These are phyloP conservation scores for Hyaloraphidium curvatum DNA, from an alignment of 192 early-diverging fungal species.

Conservation along the genomic window DNA sequence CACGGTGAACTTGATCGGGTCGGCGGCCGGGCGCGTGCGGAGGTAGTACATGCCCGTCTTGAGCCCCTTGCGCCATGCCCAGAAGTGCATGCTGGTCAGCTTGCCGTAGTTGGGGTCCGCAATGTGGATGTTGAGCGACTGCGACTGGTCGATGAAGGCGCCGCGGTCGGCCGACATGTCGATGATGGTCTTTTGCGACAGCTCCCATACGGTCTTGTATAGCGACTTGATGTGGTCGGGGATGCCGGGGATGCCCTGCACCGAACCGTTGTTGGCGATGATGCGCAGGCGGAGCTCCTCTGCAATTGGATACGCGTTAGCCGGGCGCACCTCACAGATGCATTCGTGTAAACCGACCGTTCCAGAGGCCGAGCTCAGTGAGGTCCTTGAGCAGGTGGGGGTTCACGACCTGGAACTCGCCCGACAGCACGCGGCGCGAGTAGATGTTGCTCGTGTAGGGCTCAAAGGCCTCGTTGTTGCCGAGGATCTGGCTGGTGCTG, in stretches of 20 bases:
- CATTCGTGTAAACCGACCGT: too few species aligned
- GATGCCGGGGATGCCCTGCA: conserved; percentile 57
- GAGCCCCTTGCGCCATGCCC: conserved; percentile 91
- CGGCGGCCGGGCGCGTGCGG: conserved; percentile 82
- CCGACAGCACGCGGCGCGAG: conserved; percentile 83
- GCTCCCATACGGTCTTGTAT: conserved; percentile 96
- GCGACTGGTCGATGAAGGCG: conserved; percentile 82
- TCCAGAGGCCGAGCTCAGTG: conserved; percentile 80
- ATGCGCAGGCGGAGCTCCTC: too few species aligned
- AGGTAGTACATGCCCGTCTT: conserved; percentile 99
- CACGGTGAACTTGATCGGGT: conserved; percentile 97
- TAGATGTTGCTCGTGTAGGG: conserved; percentile 84
- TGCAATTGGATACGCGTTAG: too few species aligned
- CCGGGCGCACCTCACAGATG: too few species aligned
- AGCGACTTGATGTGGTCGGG: conserved; percentile 77
- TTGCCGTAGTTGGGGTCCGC: conserved; percentile 86
- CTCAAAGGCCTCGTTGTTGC: conserved; percentile 96
- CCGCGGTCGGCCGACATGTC: conserved; percentile 96
- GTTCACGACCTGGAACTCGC: conserved; percentile 98
- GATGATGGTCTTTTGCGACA: conserved; percentile 74
- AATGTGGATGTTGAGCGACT: conserved; percentile 88
- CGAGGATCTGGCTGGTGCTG: conserved; percentile 89
- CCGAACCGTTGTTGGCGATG: conserved; percentile 66
- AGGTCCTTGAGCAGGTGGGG: conserved; percentile 88
- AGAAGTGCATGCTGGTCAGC: conserved; percentile 94